phyloP scores from a whole-genome alignment of 2,329 filamentous ascomycete genomes.

The Phyllosticta citrichinensis region DNA sequence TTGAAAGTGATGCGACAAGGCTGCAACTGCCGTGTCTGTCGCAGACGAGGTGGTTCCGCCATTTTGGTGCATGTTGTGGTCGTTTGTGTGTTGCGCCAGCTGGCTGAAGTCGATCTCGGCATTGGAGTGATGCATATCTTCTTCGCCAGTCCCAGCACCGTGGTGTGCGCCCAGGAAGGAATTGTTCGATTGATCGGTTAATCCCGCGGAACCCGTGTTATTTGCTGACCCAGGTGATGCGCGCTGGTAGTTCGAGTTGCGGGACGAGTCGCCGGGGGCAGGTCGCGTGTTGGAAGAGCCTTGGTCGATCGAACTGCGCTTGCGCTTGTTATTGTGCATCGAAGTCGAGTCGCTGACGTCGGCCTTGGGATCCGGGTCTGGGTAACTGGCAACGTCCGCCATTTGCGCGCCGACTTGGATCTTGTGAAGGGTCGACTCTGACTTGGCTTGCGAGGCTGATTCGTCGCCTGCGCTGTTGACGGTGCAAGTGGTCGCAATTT shows the following conservation, averaged over 20 bases:
- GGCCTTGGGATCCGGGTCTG: conserved; percentile 23
- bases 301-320: conserved; percentile 37
- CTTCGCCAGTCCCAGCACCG: conserved; percentile 26
- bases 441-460: not conserved
- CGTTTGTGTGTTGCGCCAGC: conserved; percentile 22
- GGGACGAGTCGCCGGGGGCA: conserved; percentile 18
- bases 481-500: not conserved
- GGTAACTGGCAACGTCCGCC: conserved; percentile 30
- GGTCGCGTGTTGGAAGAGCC: conserved; percentile 25
- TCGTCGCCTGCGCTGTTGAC: not conserved
- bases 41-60: conserved; percentile 40
- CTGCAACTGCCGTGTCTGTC: conserved; percentile 51
- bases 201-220: conserved; percentile 20
- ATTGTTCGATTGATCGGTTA: conserved; percentile 28
- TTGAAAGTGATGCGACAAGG: conserved; percentile 38
- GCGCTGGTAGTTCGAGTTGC: conserved; percentile 9
- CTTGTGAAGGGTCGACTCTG: not conserved
- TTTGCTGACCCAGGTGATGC: conserved; percentile 15
- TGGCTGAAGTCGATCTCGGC: conserved; percentile 22
- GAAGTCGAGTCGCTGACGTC: conserved; percentile 21
- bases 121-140: conserved; percentile 29
- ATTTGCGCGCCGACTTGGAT: conserved; percentile 14
- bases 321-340: conserved; percentile 30
- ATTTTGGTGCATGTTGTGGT: conserved; percentile 36
- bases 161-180: conserved; percentile 32